Conservation (phyloP, 2,329 filamentous ascomycete species). For the Botrytis paeoniae region DNA sequence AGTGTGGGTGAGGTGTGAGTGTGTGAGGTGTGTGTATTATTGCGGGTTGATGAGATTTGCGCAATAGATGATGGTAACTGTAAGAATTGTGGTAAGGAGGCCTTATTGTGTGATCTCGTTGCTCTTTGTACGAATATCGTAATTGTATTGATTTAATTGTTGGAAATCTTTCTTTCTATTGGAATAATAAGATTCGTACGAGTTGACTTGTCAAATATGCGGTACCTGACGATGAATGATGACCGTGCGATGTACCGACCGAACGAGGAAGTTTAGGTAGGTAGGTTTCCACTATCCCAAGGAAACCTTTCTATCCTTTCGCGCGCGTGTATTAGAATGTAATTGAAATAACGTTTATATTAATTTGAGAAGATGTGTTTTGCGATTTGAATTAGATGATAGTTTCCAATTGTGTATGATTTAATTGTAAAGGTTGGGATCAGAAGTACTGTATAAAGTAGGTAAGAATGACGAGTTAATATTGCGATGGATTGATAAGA, state of each 20-base stretch:
- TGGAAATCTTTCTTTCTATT: conserved; percentile 1
- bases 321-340: conserved; percentile 15
- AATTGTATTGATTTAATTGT: background rate
- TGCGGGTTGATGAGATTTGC: background rate
- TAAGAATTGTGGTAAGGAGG: background rate
- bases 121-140: background rate
- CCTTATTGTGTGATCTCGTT: background rate
- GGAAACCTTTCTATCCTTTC: conserved; percentile 3
- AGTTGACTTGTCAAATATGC: conserved; percentile 22
- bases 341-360: background rate
- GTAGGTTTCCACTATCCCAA: conserved; percentile 6
- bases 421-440: background rate
- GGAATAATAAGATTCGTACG: conserved; percentile 12
- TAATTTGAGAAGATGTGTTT: background rate
- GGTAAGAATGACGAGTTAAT: background rate
- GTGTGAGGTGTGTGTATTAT: background rate
- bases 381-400: background rate
- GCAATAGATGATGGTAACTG: background rate
- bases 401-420: background rate
- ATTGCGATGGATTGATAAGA: conserved; percentile 7
- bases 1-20: background rate
- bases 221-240: conserved; percentile 21
- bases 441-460: background rate
- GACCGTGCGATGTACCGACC: conserved; percentile 19
- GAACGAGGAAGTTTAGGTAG: background rate